Conservation (phyloP, 257 asterid genomes). For the Solanum piurae region DNA sequence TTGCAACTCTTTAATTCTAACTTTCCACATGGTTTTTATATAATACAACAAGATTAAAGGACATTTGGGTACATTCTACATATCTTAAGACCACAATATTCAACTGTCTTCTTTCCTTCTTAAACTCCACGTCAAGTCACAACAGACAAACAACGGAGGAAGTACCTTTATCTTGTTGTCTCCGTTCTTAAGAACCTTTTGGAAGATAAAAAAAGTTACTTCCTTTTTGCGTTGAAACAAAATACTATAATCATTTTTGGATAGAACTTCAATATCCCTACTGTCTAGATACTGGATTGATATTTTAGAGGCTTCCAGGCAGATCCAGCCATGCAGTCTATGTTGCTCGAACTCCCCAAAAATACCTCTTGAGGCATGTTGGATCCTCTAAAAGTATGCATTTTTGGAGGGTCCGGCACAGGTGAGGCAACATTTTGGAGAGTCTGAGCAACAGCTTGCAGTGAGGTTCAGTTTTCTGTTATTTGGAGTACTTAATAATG, state of each 20-base stretch:
- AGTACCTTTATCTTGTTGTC: neutral
- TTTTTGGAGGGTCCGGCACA: neutral
- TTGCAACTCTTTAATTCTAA: neutral
- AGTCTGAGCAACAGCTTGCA: neutral
- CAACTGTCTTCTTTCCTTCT: neutral
- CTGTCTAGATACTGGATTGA: neutral
- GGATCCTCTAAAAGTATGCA: neutral
- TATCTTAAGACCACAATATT: neutral
- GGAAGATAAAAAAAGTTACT: neutral
- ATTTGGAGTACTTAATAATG: neutral
- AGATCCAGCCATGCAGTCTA: neutral
- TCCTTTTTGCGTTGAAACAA: neutral
- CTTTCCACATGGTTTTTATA: neutral
- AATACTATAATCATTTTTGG: neutral
- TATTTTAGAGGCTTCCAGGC: neutral
- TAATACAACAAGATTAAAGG: neutral
- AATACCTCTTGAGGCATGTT: neutral
- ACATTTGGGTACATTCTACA: neutral
- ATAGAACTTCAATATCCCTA: neutral
- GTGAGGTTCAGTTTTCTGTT: neutral
- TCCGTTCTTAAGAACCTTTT: neutral
- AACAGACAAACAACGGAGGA: neutral
- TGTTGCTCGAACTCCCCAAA: neutral
- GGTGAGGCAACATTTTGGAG: neutral
- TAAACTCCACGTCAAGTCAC: neutral